Base-by-base conservation (phyloP, 345 rosid genomes). In the Angophora floribunda region DNA sequence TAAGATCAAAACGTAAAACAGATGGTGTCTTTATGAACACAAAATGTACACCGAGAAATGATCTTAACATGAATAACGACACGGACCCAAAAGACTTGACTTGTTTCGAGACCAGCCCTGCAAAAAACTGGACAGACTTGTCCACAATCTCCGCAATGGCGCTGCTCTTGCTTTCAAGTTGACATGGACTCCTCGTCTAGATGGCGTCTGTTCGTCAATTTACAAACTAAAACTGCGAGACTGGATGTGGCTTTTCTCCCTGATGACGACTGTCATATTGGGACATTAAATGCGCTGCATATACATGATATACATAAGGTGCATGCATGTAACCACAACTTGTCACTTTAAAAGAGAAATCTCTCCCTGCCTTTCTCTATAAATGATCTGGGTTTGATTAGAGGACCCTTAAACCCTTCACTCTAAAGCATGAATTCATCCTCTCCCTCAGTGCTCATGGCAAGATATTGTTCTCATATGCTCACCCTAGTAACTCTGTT, bases 321-420 rank as follows among this genome's bases (percentile, higher is more conserved):
- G 17, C 2, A n/a, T 63, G 70, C n/a, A 28, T n/a, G 70, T 63
- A 65, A 30, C 78, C 44, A 30, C 78, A 65, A 30, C 21, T 65
- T 15, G 44, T 5, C 78, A 65, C 9, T 52, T 52, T 52, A 22
- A 52, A 19, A 19, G 61, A 19, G 9, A 55, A 55, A 55, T 55
- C 61, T 9, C 24, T 7, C 61, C 1, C 1, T 0, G 0, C 9
- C 12, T 11, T 22, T 59, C 65, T 57, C 1, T 59, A 59, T 26
- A 26, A 59, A 24, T 11, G 15, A 59, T 59, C 0, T 26, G 15
- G 67, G 15, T 26, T 59, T 59, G 28, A 59, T 59, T 11, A 59
- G n/a, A 57, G 65, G n/a, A 57, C 10, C n/a, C 65, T 57, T 24
- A 4, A 24, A 24, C n/a, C n/a, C 14, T 6, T n/a, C 3, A 55